These are phyloP conservation scores for Scopulariopsis brevicaulis DNA, from an alignment of 2,329 filamentous ascomycete species.

Conservation along the genomic window DNA sequence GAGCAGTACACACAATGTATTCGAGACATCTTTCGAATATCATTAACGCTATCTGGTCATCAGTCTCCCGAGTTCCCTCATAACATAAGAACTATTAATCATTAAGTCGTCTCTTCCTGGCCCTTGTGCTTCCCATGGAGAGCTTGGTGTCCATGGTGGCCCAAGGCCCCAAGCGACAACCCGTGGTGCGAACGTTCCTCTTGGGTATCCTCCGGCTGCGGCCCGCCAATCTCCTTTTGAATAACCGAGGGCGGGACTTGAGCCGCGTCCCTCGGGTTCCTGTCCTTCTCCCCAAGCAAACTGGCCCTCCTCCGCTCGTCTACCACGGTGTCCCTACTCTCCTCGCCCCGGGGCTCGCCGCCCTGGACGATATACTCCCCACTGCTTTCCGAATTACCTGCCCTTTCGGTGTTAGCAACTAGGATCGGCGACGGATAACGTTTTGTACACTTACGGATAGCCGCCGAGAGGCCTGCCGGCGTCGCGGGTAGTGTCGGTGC, in stretches of 20 bases:
- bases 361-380: background rate
- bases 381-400: background rate
- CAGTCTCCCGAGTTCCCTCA: background rate
- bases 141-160: background rate
- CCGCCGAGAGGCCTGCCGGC: slow-evolving; percentile 41
- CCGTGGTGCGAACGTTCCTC: background rate
- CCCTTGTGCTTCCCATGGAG: background rate
- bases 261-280: slow-evolving; percentile 42
- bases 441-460: slow-evolving; percentile 25
- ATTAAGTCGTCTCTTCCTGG: background rate
- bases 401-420: background rate
- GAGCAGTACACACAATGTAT: background rate
- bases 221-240: slow-evolving; percentile 31
- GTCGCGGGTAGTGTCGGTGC: slow-evolving; percentile 44
- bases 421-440: slow-evolving; percentile 4
- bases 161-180: background rate
- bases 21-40: background rate
- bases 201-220: slow-evolving; percentile 10
- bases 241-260: slow-evolving; percentile 46
- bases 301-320: slow-evolving; percentile 4
- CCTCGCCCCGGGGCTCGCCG: background rate
- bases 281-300: slow-evolving; percentile 7
- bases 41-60: background rate
- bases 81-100: background rate
- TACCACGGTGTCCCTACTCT: background rate